Base-by-base conservation (phyloP, 495 filamentous ascomycete genomes). In the Pseudoneurospora amorphoporcata region DNA sequence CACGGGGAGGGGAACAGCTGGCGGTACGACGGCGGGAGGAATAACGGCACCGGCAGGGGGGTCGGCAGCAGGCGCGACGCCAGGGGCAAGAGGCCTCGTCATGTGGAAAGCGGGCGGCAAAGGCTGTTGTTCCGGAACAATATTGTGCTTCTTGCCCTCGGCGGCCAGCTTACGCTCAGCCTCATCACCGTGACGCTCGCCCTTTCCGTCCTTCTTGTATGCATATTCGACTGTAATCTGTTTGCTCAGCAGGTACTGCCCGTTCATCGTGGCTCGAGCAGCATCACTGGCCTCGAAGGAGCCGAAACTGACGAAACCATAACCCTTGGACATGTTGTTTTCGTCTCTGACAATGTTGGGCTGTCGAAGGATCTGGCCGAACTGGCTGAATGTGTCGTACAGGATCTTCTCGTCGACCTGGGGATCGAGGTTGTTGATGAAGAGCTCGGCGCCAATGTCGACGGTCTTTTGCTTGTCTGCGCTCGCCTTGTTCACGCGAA, bases 141-240 rank as follows among this genome's bases (percentile, higher is more conserved):
- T 92, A 76, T 97, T 97, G 82, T 98, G 93, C 80, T 94, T 94
- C 79, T 94, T 93, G 70, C 94, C 95, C 79, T 97, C 93, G 47
- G 92, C 90, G 61, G 95, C 96, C 69, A 99, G 86, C 87, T 91
- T 94, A 75, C 95, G 88, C 82, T 99, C 95, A 40, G 96, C 95
- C 78, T 94, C 86, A 77, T 99, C 95, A 72, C 95, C 95, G 79
- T 99, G 95, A 38, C 96, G 87, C 83, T 98, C 95, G 73, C 95
- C 94, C 82, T 97, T 97, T 58, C 96, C 95, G 77, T 99, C 96
- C 82, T 98, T 98, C 87, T 99, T 99, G 86, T 97, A 99, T 47
- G 95, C 95, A 81, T 99, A 99, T 80, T 99, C 95, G 53, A 98
- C 96, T 3, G 90, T 92, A 75, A 97, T 90, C 77, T 95, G 90